A percentile compares a stretch with the other conserved stretches of the same genome.
phyloP scores from a whole-genome alignment of 83 land plant species.

The Picea abies region DNA sequence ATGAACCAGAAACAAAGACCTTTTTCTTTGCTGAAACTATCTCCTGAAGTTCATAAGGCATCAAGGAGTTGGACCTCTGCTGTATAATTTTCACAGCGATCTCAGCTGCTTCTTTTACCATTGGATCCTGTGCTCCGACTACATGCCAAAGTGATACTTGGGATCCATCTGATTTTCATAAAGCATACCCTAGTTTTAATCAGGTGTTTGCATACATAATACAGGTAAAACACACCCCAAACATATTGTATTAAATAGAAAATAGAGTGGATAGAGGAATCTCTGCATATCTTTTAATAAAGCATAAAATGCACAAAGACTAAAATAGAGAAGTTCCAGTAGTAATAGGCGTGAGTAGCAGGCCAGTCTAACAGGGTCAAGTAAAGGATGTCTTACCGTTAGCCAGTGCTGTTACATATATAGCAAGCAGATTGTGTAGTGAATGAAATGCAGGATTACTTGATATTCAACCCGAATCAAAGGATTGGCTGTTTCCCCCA shows the following conservation, averaged over 20 bases:
- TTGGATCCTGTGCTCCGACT: slow-evolving; percentile 72
- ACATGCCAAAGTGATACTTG: slow-evolving; percentile 48
- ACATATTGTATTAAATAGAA: neutral
- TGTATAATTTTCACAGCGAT: slow-evolving; percentile 72
- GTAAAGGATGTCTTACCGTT: no score
- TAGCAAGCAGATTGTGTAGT: no score
- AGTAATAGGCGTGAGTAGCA: no score
- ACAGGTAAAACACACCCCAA: neutral
- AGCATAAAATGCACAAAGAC: no score
- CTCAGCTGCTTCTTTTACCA: slow-evolving; percentile 80
- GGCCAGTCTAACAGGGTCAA: no score
- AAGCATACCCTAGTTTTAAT: neutral
- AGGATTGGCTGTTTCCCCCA: no score
- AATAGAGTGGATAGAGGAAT: neutral
- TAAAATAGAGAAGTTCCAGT: no score
- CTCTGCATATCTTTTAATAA: neutral
- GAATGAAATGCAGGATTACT: no score
- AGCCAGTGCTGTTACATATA: no score
- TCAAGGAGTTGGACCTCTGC: slow-evolving; percentile 81
- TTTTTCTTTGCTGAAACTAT: slow-evolving; percentile 56
- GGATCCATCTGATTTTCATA: slow-evolving; percentile 20
- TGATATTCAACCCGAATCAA: no score
- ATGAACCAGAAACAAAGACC: slow-evolving; percentile 1
- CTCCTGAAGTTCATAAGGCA: slow-evolving; percentile 76
- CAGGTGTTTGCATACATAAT: neutral